These are phyloP conservation scores for Vanrija pseudolonga DNA, from an alignment of 1,284 basidiomycete species.

Conservation along the genomic window DNA sequence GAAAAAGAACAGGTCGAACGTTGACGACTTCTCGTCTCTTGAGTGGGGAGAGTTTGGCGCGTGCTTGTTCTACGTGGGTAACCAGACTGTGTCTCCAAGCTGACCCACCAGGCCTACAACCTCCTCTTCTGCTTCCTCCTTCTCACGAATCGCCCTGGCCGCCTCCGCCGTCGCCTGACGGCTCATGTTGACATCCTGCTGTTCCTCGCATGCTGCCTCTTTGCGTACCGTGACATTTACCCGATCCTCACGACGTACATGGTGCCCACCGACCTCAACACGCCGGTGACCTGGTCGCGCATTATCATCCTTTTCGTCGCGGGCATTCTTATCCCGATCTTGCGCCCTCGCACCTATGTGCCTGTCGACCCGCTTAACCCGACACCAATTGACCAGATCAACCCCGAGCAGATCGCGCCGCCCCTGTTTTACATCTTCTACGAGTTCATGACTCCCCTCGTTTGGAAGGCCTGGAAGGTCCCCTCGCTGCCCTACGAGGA, in stretches of 20 bases:
- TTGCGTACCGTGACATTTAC: slow-evolving; percentile 62
- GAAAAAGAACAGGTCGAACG: slow-evolving; percentile 33
- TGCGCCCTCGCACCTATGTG: slow-evolving; percentile 54
- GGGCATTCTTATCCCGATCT: slow-evolving; percentile 52
- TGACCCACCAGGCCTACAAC: slow-evolving; percentile 33
- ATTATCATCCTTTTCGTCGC: slow-evolving; percentile 49
- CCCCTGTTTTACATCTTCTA: slow-evolving; percentile 58
- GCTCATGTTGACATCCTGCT: slow-evolving; percentile 47
- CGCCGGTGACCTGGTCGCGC: slow-evolving; percentile 48
- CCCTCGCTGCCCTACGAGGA: slow-evolving; percentile 44
- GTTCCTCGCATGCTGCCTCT: slow-evolving; percentile 52
- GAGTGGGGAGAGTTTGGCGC: slow-evolving; percentile 48
- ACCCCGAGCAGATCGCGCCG: slow-evolving; percentile 65
- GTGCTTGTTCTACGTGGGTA: slow-evolving; percentile 44
- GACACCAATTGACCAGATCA: slow-evolving; percentile 49
- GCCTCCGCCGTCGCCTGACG: slow-evolving; percentile 37
- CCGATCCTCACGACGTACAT: slow-evolving; percentile 58
- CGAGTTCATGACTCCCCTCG: slow-evolving; percentile 58
- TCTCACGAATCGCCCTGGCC: slow-evolving; percentile 34
- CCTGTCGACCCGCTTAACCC: slow-evolving; percentile 49
- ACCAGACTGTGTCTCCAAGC: neutral
- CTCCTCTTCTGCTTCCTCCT: slow-evolving; percentile 41
- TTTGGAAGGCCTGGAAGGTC: slow-evolving; percentile 50
- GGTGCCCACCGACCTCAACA: slow-evolving; percentile 49
- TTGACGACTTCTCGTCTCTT: slow-evolving; percentile 43